Percentiles rank a stretch among this genome's conserved stretches.
These are phyloP conservation scores for Neohortaea acidophila DNA, from an alignment of 495 filamentous ascomycete genomes.

Conservation along the genomic window DNA sequence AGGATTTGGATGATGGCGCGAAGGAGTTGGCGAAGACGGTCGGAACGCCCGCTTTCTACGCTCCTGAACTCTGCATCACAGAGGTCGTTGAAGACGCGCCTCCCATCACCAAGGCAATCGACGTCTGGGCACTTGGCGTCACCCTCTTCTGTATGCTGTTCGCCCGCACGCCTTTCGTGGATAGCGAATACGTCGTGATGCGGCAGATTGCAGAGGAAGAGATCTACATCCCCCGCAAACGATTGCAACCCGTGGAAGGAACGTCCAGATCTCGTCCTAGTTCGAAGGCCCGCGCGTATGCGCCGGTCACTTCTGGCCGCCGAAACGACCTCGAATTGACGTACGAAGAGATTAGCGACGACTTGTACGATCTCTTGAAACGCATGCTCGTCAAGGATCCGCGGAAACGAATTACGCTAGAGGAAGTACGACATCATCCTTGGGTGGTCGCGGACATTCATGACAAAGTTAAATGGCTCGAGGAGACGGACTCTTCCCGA, in stretches of 20 bases:
- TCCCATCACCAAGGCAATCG: slow-evolving; percentile 58
- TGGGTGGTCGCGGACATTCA: slow-evolving; percentile 77
- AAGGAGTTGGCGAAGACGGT: slow-evolving; percentile 94
- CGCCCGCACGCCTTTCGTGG: slow-evolving; percentile 80
- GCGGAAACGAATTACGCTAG: slow-evolving; percentile 67
- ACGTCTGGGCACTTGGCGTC: slow-evolving; percentile 93
- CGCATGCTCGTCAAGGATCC: slow-evolving; percentile 83
- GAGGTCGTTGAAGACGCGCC: slow-evolving; percentile 40
- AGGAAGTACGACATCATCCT: slow-evolving; percentile 89
- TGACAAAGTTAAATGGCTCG: slow-evolving; percentile 66
- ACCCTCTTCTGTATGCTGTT: slow-evolving; percentile 92
- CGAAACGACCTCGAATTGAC: slow-evolving; percentile 52
- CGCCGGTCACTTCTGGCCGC: slow-evolving; percentile 32
- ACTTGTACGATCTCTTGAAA: slow-evolving; percentile 64
- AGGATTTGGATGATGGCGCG: slow-evolving; percentile 65
- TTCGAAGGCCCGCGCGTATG: slow-evolving; percentile 22
- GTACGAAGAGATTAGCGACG: slow-evolving; percentile 74
- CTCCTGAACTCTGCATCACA: slow-evolving; percentile 89
- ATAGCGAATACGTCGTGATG: slow-evolving; percentile 83
- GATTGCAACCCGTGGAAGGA: slow-evolving; percentile 62
- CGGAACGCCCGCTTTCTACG: slow-evolving; percentile 94
- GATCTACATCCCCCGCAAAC: slow-evolving; percentile 66
- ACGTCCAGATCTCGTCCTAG: slow-evolving; percentile 26
- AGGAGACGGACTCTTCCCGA: slow-evolving; percentile 76
- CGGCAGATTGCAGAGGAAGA: slow-evolving; percentile 78